Evolutionary conservation across 2,329 filamentous ascomycete species (phyloP), one percentile per base, ranked within the genome.

Genomic region (Aspergillus sp.): DNA sequence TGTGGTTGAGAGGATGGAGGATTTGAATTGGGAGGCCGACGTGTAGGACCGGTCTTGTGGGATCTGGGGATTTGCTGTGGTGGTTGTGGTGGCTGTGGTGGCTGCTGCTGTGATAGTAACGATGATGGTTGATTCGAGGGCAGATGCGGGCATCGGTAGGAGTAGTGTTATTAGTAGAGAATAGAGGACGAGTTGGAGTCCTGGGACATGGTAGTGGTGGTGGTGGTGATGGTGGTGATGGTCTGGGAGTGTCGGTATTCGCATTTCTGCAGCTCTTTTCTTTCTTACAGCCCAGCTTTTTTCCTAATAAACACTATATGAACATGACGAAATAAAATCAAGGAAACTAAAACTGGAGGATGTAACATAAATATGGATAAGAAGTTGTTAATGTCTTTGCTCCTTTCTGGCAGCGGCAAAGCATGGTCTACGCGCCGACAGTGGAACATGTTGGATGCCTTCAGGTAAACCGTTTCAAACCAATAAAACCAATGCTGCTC

Each of bases 1-100:
- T 39, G 86, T 90, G 64, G 80, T 82, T 69, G 84, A 82, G 53
- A 92, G 80, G 23, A 90, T 74, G n/a, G 84, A 81, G 14, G 72
- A 67, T 55, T 76, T 63, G 70, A 84, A 83, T 3, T 67, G 61
- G 1, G 64, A 40, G 6, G 70, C 66, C n/a, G 73, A 67, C 2
- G 77, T 79, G 60, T 82, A 83, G n/a, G 74, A 74, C 0, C 73
- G 58, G 2, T 72, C 67, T 19, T 65, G 61, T 1, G 71, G 66
- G 6, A 64, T 57, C 6, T 69, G 69, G 23, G 67, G 64, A 6
- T 67, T 64, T 11, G 43, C 9, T 33, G 56, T 48, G 19, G 53
- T 25, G 5, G 70, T 70, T 17, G 67, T 63, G 6, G 67, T 64
- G 7, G 43, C 15, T 12, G 53, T 17, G 25, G 70, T 71, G n/a